These are phyloP conservation scores for Colletotrichum agaves DNA, from an alignment of 2,329 filamentous ascomycete genomes.

Conservation along the genomic window DNA sequence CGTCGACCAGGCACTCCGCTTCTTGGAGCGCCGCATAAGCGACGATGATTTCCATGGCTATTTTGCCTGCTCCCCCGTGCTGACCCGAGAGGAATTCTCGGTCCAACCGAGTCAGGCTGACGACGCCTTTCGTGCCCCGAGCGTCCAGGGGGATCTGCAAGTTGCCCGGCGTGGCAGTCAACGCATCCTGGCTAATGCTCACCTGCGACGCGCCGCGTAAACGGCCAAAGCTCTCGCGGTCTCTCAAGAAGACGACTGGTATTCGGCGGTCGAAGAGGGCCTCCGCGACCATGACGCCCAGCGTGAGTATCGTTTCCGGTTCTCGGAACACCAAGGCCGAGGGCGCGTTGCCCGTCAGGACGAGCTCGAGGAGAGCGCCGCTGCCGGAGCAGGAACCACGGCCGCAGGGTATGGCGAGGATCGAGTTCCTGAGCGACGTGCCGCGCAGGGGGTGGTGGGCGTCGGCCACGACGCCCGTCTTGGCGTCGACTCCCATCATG, in stretches of 20 bases:
- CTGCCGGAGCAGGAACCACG: slow-evolving; percentile 60
- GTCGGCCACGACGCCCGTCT: slow-evolving; percentile 55
- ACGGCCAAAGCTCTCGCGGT: slow-evolving; percentile 34
- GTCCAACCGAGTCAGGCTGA: slow-evolving; percentile 33
- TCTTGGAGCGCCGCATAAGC: slow-evolving; percentile 49
- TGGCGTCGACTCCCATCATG: slow-evolving; percentile 55
- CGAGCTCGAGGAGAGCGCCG: slow-evolving; percentile 55
- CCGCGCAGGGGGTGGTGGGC: slow-evolving; percentile 54
- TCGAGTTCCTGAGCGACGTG: slow-evolving; percentile 42
- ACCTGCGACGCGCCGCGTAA: background rate
- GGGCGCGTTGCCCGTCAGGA: slow-evolving; percentile 52
- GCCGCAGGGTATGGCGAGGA: slow-evolving; percentile 57
- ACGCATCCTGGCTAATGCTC: background rate
- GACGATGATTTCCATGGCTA: slow-evolving; percentile 52
- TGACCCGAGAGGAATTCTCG: slow-evolving; percentile 44
- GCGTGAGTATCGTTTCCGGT: slow-evolving; percentile 55
- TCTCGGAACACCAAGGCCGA: slow-evolving; percentile 53
- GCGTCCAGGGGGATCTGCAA: background rate
- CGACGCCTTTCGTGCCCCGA: background rate
- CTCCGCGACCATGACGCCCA: slow-evolving; percentile 56
- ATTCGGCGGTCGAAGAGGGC: slow-evolving; percentile 53
- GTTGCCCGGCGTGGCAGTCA: background rate
- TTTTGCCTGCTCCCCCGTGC: slow-evolving; percentile 46
- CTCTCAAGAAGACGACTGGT: slow-evolving; percentile 47
- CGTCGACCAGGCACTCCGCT: slow-evolving; percentile 47